These are phyloP conservation scores for Parmelia sp. DNA, from an alignment of 495 filamentous ascomycete genomes.

Conservation along the genomic window DNA sequence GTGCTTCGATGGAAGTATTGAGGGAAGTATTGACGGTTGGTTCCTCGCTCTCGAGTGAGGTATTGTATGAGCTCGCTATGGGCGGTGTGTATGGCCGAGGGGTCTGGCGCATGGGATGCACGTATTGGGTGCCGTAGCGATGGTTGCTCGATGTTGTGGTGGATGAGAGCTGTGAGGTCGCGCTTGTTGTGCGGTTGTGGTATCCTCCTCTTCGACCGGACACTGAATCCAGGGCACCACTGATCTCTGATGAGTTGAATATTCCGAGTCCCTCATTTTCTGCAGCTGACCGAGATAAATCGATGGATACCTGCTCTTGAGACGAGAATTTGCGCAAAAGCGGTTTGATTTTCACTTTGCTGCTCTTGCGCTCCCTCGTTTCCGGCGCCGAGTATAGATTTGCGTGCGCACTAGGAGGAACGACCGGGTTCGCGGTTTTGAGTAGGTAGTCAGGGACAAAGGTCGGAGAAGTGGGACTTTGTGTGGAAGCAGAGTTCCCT, in stretches of 20 bases:
- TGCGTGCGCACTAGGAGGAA: slow-evolving; percentile 19
- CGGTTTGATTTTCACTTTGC: slow-evolving; percentile 49
- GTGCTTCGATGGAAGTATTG: slow-evolving; percentile 30
- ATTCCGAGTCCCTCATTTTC: slow-evolving; percentile 55
- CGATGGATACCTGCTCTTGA: slow-evolving; percentile 45
- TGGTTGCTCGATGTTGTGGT: slow-evolving; percentile 39
- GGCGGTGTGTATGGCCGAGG: slow-evolving; percentile 52
- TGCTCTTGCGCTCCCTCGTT: slow-evolving; percentile 18
- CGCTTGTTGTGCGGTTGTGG: slow-evolving; percentile 52
- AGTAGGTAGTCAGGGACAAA: slow-evolving; percentile 21
- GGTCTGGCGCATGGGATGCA: slow-evolving; percentile 56
- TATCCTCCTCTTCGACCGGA: slow-evolving; percentile 35
- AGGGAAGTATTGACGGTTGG: slow-evolving; percentile 30
- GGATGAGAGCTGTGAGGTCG: slow-evolving; percentile 50
- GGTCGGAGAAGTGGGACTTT: slow-evolving; percentile 20
- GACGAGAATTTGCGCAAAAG: slow-evolving; percentile 50
- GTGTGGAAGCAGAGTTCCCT: slow-evolving; percentile 9
- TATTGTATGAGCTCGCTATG: slow-evolving; percentile 46
- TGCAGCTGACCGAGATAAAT: slow-evolving; percentile 48
- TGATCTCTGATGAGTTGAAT: slow-evolving; percentile 44
- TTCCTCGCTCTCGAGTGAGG: slow-evolving; percentile 45
- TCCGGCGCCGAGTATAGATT: slow-evolving; percentile 14
- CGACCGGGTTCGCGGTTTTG: slow-evolving; percentile 17
- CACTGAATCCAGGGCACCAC: slow-evolving; percentile 31
- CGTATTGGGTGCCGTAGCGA: slow-evolving; percentile 47